Evolutionary conservation across 1,139 yeast species (phyloP), one percentile per base, ranked within the genome.

Genomic region (Magnusiomyces suaveolens): DNA sequence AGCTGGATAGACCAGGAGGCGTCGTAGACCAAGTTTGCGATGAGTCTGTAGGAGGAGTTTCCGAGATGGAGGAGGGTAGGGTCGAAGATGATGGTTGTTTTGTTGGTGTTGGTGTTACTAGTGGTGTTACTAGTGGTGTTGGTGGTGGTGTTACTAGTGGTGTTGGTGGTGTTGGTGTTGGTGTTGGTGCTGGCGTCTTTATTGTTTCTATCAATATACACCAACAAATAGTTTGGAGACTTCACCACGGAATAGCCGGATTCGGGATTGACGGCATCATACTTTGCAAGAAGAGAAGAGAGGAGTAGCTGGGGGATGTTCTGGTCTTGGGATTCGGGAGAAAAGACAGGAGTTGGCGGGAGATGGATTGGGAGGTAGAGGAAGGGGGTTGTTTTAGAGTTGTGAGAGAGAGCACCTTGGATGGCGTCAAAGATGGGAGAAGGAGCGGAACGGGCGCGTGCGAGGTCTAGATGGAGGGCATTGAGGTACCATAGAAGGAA

Each of bases 41-140:
- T 63, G 18, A 84, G 67, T 51, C 68, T 71, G 66, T 83, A 86
- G 2, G 64, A 60, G 0, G 62, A 79, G 62, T 2, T 69, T 60
- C 20, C 67, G n/a, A n/a, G n/a, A n/a, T n/a, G n/a, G n/a, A n/a
- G n/a, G n/a, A n/a, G n/a, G n/a, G n/a, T 69, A 1, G 75, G 69
- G 3, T 84, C 79, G 63, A 80, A 84, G 51, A 78, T 81, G 1
- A 87, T 86, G 33, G 85, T 78, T 0, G 86, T 82, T 43, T 81
- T 80, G 62, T 83, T 84, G 51, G 81, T 71, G 54, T 74, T 75
- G 24, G 26, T 33, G 4, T 20, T 43, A 38, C 4, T 12, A 4
- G 49, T 73, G 72, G 4, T 64, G 60, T 3, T 72, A 69, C 14
- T 67, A 55, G n/a, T n/a, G n/a, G n/a, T n/a, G n/a, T n/a, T n/a